A percentile compares a stretch with the other conserved stretches of the same genome.
Evolutionary conservation across 225 moss, liverwort and hornwort species (phyloP).

Genomic region (Sphagnum tenellum): DNA sequence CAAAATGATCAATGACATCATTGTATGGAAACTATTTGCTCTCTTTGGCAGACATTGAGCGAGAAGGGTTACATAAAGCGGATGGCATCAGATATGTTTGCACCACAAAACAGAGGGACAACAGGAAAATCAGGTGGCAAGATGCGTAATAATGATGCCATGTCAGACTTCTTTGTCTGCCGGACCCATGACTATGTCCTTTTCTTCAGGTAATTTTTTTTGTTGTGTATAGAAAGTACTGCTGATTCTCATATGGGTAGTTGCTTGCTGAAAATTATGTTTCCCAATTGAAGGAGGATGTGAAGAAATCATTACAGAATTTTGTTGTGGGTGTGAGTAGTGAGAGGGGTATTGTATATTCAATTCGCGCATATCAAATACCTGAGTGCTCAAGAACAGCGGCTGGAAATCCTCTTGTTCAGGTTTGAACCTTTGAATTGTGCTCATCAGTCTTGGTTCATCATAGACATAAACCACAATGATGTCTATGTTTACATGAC

Average conservation of each 20-base stretch:
- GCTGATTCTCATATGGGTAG: not conserved
- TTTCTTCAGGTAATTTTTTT: slow-evolving; percentile 58
- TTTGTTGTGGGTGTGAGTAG: slow-evolving; percentile 23
- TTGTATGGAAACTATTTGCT: not conserved
- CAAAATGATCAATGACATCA: too few species aligned
- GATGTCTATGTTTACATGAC: too few species aligned
- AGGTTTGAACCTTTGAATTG: slow-evolving; percentile 28
- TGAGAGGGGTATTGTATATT: slow-evolving; percentile 91
- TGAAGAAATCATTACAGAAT: too few species aligned
- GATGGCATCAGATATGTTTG: slow-evolving; percentile 87
- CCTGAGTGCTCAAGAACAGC: slow-evolving; percentile 94
- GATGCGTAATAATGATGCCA: slow-evolving; percentile 81
- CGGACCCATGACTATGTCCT: slow-evolving; percentile 88
- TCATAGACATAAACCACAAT: not conserved
- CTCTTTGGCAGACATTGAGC: slow-evolving; percentile 55
- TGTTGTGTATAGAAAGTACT: not conserved
- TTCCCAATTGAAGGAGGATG: too few species aligned
- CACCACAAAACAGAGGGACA: slow-evolving; percentile 92
- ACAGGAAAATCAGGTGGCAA: slow-evolving; percentile 89
- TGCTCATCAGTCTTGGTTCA: not conserved
- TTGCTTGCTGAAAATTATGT: not conserved
- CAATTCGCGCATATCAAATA: slow-evolving; percentile 95
- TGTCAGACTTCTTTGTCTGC: slow-evolving; percentile 93
- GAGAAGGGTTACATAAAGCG: slow-evolving; percentile 98
- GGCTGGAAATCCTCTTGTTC: slow-evolving; percentile 86